A percentile compares a stretch with the other conserved stretches of the same genome.
These are phyloP conservation scores for Wickerhamomyces chambardii DNA, from an alignment of 805 yeast genomes.

Conservation along the genomic window DNA sequence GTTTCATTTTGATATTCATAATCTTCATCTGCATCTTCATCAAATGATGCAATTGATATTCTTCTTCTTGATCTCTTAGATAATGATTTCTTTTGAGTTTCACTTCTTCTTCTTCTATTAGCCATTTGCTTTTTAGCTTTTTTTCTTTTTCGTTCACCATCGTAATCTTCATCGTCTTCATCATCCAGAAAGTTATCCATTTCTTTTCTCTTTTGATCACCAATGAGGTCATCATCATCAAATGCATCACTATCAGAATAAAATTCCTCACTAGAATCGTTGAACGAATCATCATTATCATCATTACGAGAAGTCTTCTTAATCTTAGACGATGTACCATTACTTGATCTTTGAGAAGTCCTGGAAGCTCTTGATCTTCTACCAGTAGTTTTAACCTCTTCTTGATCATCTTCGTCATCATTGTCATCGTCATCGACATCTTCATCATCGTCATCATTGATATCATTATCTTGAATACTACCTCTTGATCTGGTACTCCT, in stretches of 20 bases:
- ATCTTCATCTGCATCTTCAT: constrained; percentile 14
- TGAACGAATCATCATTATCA: constrained; percentile 22
- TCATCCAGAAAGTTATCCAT: constrained; percentile 17
- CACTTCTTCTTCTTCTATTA: constrained; percentile 6
- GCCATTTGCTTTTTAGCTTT: constrained; percentile 5
- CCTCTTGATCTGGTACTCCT: constrained; percentile 1
- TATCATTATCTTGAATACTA: constrained; percentile 4
- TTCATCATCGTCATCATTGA: constrained; percentile 3
- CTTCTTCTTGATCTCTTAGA: constrained; percentile 15
- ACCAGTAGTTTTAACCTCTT: not conserved
- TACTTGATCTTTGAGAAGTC: constrained; percentile 5
- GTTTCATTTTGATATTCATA: constrained; percentile 8
- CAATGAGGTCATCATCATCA: constrained; percentile 5
- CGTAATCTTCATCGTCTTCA: constrained; percentile 21
- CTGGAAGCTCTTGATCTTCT: constrained; percentile 2
- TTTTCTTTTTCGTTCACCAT: constrained; percentile 4
- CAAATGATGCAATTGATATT: constrained; percentile 9
- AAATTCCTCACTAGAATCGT: constrained; percentile 29
- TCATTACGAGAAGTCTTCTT: constrained; percentile 11
- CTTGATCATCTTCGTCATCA: constrained; percentile 4
- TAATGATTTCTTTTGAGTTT: constrained; percentile 6
- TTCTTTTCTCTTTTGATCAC: constrained; percentile 9
- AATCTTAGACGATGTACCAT: no score
- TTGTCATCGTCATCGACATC: constrained; percentile 5
- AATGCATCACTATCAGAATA: constrained; percentile 19